Evolutionary conservation across 345 rosid genomes (phyloP), one percentile per base, ranked within the genome.

Genomic region (Anacardium occidentale): DNA sequence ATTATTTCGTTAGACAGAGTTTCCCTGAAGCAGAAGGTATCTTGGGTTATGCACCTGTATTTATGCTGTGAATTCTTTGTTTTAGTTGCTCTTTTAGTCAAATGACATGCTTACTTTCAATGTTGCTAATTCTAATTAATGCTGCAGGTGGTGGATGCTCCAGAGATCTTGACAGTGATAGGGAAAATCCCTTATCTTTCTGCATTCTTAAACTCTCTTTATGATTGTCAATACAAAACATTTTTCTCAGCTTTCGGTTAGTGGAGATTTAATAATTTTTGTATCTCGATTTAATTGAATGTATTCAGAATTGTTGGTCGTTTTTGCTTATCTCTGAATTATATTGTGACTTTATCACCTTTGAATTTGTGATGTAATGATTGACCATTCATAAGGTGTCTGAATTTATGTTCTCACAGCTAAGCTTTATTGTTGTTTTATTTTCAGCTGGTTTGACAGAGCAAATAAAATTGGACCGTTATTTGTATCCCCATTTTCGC

Each of bases 91-190:
- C 66, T 37, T 34, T 29, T 59, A 13, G 34, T 45, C 17, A 17
- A 42, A 11, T 65, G 52, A 22, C 18, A 7, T 64, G 25, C 55
- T 22, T 54, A 17, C 4, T 20, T 22, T 50, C 42, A 45, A 13
- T 44, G 56, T 52, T 73, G 10, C 57, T 56, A 44, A 57, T 56
- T 61, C 66, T 20, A 67, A 59, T 69, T 57, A 70, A 59, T 68
- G 54, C 71, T 68, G 77, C 86, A 93, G 99, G 99, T 96, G 15
- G 98, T 88, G 76, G 97, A 93, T 89, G 99, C 99, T 78, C 98
- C 99, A 65, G 99, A 96, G 83, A 91, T 96, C 81, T 85, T 96
- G 88, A 88, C 97, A 25, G 99, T 93, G 85, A 92, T 96, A 5
- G 97, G 97, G 75, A 96, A 93, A 80, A 84, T 96, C 71, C 93